Evolutionary conservation across 1,139 yeast species (phyloP), one percentile per base, ranked within the genome.

Genomic region (Candida smagusa): DNA sequence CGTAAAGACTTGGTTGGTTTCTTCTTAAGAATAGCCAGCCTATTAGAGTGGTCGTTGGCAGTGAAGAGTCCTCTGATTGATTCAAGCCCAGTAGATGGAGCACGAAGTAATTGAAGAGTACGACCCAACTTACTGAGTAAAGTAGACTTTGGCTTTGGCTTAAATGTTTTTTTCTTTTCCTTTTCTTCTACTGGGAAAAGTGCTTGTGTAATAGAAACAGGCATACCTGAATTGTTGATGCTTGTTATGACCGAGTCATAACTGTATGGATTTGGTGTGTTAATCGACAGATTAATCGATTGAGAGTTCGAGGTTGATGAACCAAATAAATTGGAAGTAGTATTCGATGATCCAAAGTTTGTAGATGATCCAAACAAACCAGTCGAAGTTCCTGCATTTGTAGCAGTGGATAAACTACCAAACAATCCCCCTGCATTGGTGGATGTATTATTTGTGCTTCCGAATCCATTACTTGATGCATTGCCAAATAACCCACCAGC

Each of bases 61-160:
- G 63, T 51, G 38, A 62, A 55, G 9, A 56, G 46, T 0, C 65
- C 63, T 28, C 53, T 58, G 21, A 57, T 46, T 4, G 56, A 31
- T 5, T 45, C 40, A n/a, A 50, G 34, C 6, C 33, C 23, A 3
- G 52, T 27, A 4, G 40, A 34, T 4, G 56, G 48, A 30, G 53
- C 44, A 34, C 61, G 53, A 41, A 69, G 62, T 12, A 68, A 56
- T 36, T 58, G 61, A 42, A 70, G 61, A 1, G 65, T 61, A 42
- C 61, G 66, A 2, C 75, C 72, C 28, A 71, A 54, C 42, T 55
- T 63, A 4, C 61, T 52, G 30, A 69, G 54, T 24, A 68, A 52
- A 0, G 72, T 57, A 7, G 65, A 45, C 29, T 50, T 50, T 6
- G 47, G 50, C 16, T 36, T 44, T 26, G 41, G 44, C 30, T 48